A percentile compares a stretch with the other conserved stretches of the same genome.
Evolutionary conservation across 2,329 filamentous ascomycete species (phyloP).

Genomic region (Gremmenia infestans): DNA sequence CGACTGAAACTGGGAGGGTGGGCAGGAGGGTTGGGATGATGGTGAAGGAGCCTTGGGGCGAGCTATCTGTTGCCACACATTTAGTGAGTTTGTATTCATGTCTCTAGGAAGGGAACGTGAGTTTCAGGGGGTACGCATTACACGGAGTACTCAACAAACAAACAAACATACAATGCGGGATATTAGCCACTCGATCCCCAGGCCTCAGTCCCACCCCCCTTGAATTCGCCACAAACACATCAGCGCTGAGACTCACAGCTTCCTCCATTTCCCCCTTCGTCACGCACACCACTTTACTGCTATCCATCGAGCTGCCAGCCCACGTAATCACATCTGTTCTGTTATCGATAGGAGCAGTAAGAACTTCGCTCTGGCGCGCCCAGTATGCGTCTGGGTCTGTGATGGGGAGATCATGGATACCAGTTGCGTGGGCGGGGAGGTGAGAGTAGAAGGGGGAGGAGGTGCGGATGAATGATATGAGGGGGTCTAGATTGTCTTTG

Average conservation of each 20-base stretch:
- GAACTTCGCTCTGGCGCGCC: background rate
- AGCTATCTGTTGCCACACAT: background rate
- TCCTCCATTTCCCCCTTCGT: background rate
- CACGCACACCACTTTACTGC: background rate
- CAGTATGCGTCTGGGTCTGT: background rate
- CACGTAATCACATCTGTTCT: background rate
- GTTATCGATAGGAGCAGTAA: background rate
- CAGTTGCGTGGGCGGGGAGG: background rate
- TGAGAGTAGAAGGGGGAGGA: background rate
- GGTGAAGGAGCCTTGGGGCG: background rate
- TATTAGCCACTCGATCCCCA: background rate
- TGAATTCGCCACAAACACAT: background rate
- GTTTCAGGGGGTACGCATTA: too few relatives aligned
- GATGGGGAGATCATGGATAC: background rate
- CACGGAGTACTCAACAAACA: background rate
- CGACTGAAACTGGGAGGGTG: background rate
- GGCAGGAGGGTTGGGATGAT: background rate
- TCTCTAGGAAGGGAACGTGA: background rate
- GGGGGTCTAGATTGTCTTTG: background rate
- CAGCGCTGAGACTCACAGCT: background rate
- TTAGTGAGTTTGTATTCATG: background rate
- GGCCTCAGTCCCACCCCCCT: background rate
- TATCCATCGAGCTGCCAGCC: background rate
- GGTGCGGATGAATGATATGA: background rate
- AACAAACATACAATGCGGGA: background rate